Evolutionary conservation across 1,139 yeast genomes (phyloP).

Genomic region (Spencermartinsiella ligniputridi): DNA sequence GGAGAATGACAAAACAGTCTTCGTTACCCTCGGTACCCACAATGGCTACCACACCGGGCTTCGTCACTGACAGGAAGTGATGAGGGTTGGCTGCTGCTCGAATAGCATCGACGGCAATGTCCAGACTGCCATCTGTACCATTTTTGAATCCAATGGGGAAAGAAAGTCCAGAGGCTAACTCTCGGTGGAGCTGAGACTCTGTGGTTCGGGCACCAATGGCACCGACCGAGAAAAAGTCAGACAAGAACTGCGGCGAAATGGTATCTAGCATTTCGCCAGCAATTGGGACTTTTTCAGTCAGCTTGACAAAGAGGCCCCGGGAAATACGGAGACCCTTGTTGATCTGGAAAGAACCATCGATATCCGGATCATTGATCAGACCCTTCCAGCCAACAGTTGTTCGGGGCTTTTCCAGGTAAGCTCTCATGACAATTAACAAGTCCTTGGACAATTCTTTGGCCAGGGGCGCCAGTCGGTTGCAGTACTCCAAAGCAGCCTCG

Average conservation of each 20-base stretch:
- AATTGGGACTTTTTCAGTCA: constrained; percentile 80
- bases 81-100: constrained; percentile 91
- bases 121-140: constrained; percentile 91
- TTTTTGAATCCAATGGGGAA: constrained; percentile 98
- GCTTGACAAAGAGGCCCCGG: constrained; percentile 76
- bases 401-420: constrained; percentile 95
- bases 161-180: constrained; percentile 88
- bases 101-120: constrained; percentile 91
- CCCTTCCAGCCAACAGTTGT: constrained; percentile 99
- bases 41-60: constrained; percentile 92
- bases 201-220: constrained; percentile 99
- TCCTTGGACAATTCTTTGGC: constrained; percentile 67
- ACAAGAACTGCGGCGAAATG: constrained; percentile 87
- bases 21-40: constrained; percentile 92
- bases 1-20: constrained; percentile 82
- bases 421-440: constrained; percentile 88
- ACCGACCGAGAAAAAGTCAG: constrained; percentile 87
- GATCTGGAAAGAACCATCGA: constrained; percentile 89
- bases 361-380: constrained; percentile 92
- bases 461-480: constrained; percentile 55
- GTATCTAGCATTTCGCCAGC: constrained; percentile 98
- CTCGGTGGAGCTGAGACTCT: constrained; percentile 94
- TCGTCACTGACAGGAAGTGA: constrained; percentile 90
- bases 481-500: constrained; percentile 85
- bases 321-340: constrained; percentile 90